Conservation (phyloP, 164 flowering plant species). For the Umbellularia californica region DNA sequence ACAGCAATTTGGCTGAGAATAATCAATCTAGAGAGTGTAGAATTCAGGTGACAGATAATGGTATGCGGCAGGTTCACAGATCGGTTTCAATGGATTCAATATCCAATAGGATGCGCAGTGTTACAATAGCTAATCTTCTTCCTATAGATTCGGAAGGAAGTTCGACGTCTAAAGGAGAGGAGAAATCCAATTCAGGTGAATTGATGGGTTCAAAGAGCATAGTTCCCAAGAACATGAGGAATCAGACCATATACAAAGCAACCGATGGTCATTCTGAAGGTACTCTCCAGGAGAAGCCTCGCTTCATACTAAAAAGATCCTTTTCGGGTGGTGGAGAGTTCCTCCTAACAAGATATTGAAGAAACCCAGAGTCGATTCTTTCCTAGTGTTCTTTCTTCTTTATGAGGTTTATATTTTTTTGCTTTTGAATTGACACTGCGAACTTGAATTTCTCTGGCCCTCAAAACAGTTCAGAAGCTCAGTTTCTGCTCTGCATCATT, state of each 20-base stretch:
- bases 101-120: slow-evolving; percentile 21
- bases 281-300: slow-evolving; percentile 20
- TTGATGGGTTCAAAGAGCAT: slow-evolving; percentile 1
- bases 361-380: slow-evolving; percentile 32
- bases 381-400: slow-evolving; percentile 23
- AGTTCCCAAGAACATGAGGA: slow-evolving; percentile 14
- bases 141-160: slow-evolving; percentile 16
- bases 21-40: slow-evolving; percentile 5
- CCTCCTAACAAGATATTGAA: slow-evolving; percentile 15
- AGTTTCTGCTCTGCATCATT: slow-evolving; percentile 1
- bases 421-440: slow-evolving; percentile 5
- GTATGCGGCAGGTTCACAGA: slow-evolving; percentile 32
- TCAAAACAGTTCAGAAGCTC: background rate
- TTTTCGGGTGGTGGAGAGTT: slow-evolving; percentile 38
- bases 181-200: background rate
- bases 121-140: slow-evolving; percentile 14
- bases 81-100: slow-evolving; percentile 52
- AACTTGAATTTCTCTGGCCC: slow-evolving; percentile 1
- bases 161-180: slow-evolving; percentile 2
- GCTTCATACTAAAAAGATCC: slow-evolving; percentile 47
- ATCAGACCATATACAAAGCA: slow-evolving; percentile 22
- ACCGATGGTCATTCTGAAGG: slow-evolving; percentile 32
- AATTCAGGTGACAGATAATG: slow-evolving; percentile 7
- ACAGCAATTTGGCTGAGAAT: slow-evolving; percentile 29
- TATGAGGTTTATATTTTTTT: background rate